Percentiles rank a stretch among this genome's conserved stretches.
phyloP scores from a whole-genome alignment of 768 basidiomycete species.

The Tylopilus sp. region DNA sequence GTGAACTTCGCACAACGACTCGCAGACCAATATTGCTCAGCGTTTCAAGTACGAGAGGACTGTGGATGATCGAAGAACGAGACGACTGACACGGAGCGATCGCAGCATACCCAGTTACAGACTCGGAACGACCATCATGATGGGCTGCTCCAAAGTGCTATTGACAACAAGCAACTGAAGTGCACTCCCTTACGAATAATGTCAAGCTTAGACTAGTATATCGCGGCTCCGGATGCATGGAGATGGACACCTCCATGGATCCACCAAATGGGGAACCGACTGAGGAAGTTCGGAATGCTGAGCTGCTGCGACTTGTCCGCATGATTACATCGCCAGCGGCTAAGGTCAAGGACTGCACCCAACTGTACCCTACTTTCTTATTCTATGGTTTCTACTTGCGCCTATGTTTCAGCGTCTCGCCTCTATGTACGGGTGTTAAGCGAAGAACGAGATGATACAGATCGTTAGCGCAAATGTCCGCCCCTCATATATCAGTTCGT shows the following conservation, averaged over 20 bases:
- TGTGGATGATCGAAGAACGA: too few relatives aligned
- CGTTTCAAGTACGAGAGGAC: neutral
- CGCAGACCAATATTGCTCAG: neutral
- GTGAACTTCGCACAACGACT: too few relatives aligned
- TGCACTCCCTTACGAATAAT: neutral
- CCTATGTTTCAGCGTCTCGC: neutral
- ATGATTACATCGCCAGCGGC: slow-evolving; percentile 7
- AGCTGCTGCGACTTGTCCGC: slow-evolving; percentile 2
- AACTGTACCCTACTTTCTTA: neutral
- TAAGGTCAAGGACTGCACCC: neutral
- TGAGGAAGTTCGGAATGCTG: neutral
- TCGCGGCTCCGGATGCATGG: neutral
- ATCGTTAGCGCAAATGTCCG: neutral
- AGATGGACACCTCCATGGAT: too few relatives aligned
- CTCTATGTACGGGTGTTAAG: neutral
- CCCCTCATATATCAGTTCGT: slow-evolving; percentile 15
- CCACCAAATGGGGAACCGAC: neutral
- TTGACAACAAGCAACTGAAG: neutral
- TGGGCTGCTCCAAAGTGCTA: too few relatives aligned
- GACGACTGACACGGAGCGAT: neutral
- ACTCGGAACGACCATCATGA: too few relatives aligned
- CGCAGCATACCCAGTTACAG: neutral
- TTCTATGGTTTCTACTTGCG: slow-evolving; percentile 1
- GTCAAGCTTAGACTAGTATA: neutral
- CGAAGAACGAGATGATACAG: too few relatives aligned